Evolutionary conservation across 441 rosid genomes (phyloP).

Genomic region (Arabidopsis hybrid): DNA sequence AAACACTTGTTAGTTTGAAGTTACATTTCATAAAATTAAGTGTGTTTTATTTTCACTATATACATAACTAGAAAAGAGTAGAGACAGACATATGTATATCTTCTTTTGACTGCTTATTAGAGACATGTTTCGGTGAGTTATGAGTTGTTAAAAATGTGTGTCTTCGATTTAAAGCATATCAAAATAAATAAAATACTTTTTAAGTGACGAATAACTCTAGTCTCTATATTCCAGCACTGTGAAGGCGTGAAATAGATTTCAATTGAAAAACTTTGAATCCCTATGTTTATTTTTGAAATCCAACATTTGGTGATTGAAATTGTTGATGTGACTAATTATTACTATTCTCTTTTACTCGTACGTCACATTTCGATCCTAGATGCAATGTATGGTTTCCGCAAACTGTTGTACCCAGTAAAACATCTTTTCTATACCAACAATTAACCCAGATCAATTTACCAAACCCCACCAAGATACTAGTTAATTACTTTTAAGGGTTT

Average conservation of each 20-base stretch:
- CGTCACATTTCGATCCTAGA: constrained; percentile 13
- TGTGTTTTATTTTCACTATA: no score
- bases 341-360: constrained; percentile 35
- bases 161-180: neutral
- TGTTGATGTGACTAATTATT: constrained; percentile 33
- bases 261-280: constrained; percentile 13
- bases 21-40: neutral
- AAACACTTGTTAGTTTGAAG: neutral
- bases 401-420: constrained; percentile 18
- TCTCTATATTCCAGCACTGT: neutral
- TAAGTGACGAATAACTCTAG: no score
- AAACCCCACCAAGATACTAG: neutral
- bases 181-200: neutral
- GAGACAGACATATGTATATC: neutral
- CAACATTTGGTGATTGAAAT: neutral
- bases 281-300: neutral
- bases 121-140: neutral
- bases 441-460: neutral
- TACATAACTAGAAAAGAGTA: neutral
- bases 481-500: neutral
- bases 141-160: neutral
- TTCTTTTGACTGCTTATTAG: neutral
- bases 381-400: constrained; percentile 22
- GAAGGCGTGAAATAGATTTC: neutral
- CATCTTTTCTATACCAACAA: constrained; percentile 4